A percentile compares a stretch with the other conserved stretches of the same genome.
These are phyloP conservation scores for Colletotrichum nymphaeae DNA, from an alignment of 2,329 filamentous ascomycete species.

Conservation along the genomic window DNA sequence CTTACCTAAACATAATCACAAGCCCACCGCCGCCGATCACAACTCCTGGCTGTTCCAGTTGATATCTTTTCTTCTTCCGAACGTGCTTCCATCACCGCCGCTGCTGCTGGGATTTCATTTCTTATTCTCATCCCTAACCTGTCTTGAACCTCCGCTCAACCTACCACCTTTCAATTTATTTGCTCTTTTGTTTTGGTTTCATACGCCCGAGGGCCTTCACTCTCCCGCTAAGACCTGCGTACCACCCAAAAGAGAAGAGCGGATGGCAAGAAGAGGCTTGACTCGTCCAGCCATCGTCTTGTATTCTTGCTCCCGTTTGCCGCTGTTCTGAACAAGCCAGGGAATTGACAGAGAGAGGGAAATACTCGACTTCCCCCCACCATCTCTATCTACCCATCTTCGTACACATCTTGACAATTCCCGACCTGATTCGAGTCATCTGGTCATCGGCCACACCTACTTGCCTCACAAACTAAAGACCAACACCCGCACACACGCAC, in stretches of 20 bases:
- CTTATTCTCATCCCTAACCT: not conserved
- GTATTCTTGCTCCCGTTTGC: not conserved
- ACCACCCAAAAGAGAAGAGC: not conserved
- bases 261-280: constrained; percentile 19
- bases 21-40: not conserved
- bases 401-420: not conserved
- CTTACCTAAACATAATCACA: constrained; percentile 5
- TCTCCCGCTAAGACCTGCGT: not conserved
- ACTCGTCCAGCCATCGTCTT: constrained; percentile 10
- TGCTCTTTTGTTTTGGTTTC: not conserved
- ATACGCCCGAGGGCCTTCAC: not conserved
- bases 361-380: not conserved
- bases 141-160: not conserved
- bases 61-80: not conserved
- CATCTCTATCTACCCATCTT: not conserved
- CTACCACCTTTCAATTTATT: not conserved
- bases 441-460: not conserved
- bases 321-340: not conserved
- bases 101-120: not conserved
- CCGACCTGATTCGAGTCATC: not conserved
- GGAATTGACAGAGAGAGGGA: not conserved
- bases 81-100: not conserved
- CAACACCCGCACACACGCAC: too few species aligned
- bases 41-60: not conserved
- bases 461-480: not conserved